Evolutionary conservation across 2,329 filamentous ascomycete genomes (phyloP).

Genomic region (Fusarium sacchari): DNA sequence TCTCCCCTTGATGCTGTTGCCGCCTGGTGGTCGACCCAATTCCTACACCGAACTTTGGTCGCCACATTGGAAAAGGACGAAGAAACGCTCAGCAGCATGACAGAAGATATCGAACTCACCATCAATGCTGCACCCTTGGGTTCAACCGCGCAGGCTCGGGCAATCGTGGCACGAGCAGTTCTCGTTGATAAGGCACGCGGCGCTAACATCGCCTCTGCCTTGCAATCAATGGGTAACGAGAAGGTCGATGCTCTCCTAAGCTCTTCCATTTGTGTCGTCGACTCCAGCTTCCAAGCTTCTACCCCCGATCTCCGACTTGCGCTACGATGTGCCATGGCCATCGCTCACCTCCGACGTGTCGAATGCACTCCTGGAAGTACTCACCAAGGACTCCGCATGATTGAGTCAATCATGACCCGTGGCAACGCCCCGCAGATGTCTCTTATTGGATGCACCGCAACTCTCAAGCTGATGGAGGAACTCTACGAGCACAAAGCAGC

Average conservation of each 20-base stretch:
- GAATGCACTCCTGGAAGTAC: constrained; percentile 49
- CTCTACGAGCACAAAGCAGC: constrained; percentile 60
- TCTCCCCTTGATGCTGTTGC: constrained; percentile 91
- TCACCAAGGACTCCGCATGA: constrained; percentile 57
- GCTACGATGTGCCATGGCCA: constrained; percentile 68
- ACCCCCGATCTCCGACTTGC: constrained; percentile 65
- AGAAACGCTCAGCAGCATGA: constrained; percentile 25
- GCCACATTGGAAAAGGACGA: constrained; percentile 67
- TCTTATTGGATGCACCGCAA: constrained; percentile 68
- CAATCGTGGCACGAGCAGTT: constrained; percentile 67
- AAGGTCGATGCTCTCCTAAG: constrained; percentile 39
- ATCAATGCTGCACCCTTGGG: constrained; percentile 79
- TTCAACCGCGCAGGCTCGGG: constrained; percentile 74
- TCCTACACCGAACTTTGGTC: constrained; percentile 75
- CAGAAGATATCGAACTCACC: constrained; percentile 71
- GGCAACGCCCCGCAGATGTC: constrained; percentile 57
- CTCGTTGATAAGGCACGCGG: constrained; percentile 64
- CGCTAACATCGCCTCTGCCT: constrained; percentile 65
- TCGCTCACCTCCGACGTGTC: constrained; percentile 65
- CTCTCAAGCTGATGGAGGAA: constrained; percentile 66
- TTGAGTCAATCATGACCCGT: constrained; percentile 60
- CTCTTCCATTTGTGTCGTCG: constrained; percentile 55
- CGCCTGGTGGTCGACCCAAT: constrained; percentile 86
- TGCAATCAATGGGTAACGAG: constrained; percentile 58
- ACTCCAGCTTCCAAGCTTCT: constrained; percentile 54